Base-by-base conservation (phyloP, 148 eudicot species). In the Amaranthus cruentus region DNA sequence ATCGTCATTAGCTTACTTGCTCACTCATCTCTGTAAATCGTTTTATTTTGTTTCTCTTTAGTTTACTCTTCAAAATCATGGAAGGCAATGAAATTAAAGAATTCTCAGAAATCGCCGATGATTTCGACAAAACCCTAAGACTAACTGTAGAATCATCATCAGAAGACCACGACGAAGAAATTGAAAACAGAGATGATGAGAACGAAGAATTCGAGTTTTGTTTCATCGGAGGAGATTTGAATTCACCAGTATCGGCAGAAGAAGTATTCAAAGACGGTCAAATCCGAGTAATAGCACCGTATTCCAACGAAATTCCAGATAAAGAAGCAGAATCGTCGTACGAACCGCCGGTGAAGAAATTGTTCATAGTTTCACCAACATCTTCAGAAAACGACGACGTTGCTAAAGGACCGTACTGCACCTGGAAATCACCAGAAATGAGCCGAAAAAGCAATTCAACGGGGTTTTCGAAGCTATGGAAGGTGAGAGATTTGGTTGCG, bases 361-460 rank as follows among this genome's bases (percentile, higher is more conserved):
- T 90, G 13, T 93, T 86, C 60, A 77, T 89, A 49, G 89, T 75
- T 6, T n/a, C 38, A 1, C 38, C 88, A 13, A 9, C 78, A 47
- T 9, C 70, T 71, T 12, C 62, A 48, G 77, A 76, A 56, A 21
- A 62, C 21, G 83, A 78, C 1, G 70, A 59, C 13, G 58, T 28
- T 47, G 79, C 79, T 7, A 78, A 79, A 44, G 95, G 87, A 2
- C 83, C 87, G 21, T 82, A 69, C 75, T 86, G 91, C 53, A 78
- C 58, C 10, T 91, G 91, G 92, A n/a, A 58, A 7, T 6, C 21
- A 14, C 66, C 82, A 75, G 87, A 87, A 69, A 55, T 77, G 21
- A 87, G 91, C 52, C 83, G 83, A 76, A 95, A 95, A 84, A 90
- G 99, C 77, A 91, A 86, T 73, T 95, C 99, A 49, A 95, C 99